A percentile compares a stretch with the other conserved stretches of the same genome.
These are phyloP conservation scores for Panaeolus papilionaceus DNA, from an alignment of 768 basidiomycete species.

Conservation along the genomic window DNA sequence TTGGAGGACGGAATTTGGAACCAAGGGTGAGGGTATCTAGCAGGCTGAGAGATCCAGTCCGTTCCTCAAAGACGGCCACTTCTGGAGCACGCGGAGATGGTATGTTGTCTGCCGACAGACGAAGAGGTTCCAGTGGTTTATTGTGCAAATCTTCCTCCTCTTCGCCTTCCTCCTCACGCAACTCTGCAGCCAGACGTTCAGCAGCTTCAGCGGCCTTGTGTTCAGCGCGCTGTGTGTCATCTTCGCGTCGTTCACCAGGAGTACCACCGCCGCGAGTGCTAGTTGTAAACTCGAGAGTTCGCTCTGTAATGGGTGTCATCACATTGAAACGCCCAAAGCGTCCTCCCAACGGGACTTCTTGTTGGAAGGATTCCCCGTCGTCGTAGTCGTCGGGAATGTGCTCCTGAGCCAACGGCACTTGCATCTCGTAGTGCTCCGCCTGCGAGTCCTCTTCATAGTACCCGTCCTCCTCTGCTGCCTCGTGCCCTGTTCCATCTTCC, in stretches of 20 bases:
- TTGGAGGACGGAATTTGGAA: slow-evolving; percentile 74
- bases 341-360: slow-evolving; percentile 67
- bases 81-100: slow-evolving; percentile 32
- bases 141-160: slow-evolving; percentile 32
- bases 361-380: slow-evolving; percentile 48
- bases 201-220: slow-evolving; percentile 58
- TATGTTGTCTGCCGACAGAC: slow-evolving; percentile 32
- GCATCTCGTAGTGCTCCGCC: slow-evolving; percentile 37
- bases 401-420: slow-evolving; percentile 33
- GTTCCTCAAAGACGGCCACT: slow-evolving; percentile 54
- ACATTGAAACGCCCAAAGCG: slow-evolving; percentile 86
- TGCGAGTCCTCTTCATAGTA: slow-evolving; percentile 38
- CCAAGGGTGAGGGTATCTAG: slow-evolving; percentile 66
- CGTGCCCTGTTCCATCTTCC: slow-evolving; percentile 36
- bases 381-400: slow-evolving; percentile 36
- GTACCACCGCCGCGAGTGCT: slow-evolving; percentile 59
- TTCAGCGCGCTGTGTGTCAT: slow-evolving; percentile 40
- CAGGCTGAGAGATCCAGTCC: slow-evolving; percentile 68
- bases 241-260: slow-evolving; percentile 41
- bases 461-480: slow-evolving; percentile 38
- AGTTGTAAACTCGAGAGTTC: slow-evolving; percentile 83
- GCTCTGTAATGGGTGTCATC: slow-evolving; percentile 98
- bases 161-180: slow-evolving; percentile 42
- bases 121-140: slow-evolving; percentile 35
- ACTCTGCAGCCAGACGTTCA: slow-evolving; percentile 58